Base-by-base conservation (phyloP, 2,329 filamentous ascomycete genomes). In the Ceratocystis smalleyi region DNA sequence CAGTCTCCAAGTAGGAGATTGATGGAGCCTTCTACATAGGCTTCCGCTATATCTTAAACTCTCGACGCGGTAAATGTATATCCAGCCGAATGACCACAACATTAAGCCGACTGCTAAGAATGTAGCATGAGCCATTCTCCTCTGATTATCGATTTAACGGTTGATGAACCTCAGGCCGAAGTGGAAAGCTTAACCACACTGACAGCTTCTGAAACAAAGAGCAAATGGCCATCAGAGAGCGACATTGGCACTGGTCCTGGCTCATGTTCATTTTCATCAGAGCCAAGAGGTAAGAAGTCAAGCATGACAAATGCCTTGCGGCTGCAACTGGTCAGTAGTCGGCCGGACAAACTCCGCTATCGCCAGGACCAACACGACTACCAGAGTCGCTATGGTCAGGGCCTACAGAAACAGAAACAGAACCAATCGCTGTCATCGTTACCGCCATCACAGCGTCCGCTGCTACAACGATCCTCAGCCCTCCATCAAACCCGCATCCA, bases 91-190 rank as follows among this genome's bases (percentile, higher is more conserved):
- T 57, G 12, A 30, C 32, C 8, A 32, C 8, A 35, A 8, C 30
- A 35, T 57, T 12, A 32, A 30, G 17, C 7, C 27, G 7, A 30
- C 7, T 17, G 8, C 40, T 47, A 7, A 47, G 22, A 47, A 47
- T 61, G 59, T 24, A 61, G 27, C 32, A 57, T 57, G 54, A 57
- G 30, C 54, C 54, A 19, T 17, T 57, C 54, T 57, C n/a, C 54
- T 32, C 27, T 57, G 5, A n/a, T 35, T 32, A 57, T 57, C 54
- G 54, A 57, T 57, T 35, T 57, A 35, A 57, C 54, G 54, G n/a
- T 24, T 57, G 54, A 57, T 35, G 54, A 57, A 22, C 54, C 32
- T 57, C 27, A 17, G 32, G 27, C n/a, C 27, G 54, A 57, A 8
- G 54, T 57, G 27, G 27, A 57, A 35, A 57, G 27, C 54, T 57